Evolutionary conservation across 257 asterid genomes (phyloP).

Genomic region (Solanum okadae): DNA sequence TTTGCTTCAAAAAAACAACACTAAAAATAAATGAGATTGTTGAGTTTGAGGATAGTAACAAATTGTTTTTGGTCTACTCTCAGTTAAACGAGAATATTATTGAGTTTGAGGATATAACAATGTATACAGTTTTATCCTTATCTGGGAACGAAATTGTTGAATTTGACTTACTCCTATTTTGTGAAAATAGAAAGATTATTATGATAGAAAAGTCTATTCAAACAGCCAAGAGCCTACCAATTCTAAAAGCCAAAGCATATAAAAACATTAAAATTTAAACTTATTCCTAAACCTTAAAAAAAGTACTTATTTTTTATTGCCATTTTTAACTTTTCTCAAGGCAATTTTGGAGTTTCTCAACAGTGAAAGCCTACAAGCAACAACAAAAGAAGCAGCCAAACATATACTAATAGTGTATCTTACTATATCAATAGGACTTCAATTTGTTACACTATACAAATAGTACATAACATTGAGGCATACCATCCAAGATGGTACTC

Average conservation of each 20-base stretch:
- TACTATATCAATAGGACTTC: not conserved
- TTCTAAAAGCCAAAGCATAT: not conserved
- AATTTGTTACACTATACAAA: not conserved
- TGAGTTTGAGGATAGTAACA: not conserved
- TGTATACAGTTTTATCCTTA: too few species aligned
- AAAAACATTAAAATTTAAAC: not conserved
- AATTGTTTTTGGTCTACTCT: accelerated
- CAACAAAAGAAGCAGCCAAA: not conserved
- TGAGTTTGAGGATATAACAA: not conserved
- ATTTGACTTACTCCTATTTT: not conserved
- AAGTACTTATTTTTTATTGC: not conserved
- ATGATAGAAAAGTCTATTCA: accelerated
- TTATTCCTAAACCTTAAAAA: not conserved
- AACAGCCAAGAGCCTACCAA: not conserved
- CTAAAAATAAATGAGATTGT: not conserved
- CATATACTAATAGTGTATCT: not conserved
- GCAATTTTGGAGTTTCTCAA: not conserved
- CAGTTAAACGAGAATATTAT: too few species aligned
- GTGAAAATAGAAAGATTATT: not conserved
- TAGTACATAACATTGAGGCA: not conserved
- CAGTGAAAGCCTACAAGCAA: not conserved
- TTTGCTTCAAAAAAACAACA: not conserved
- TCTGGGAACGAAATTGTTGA: too few species aligned
- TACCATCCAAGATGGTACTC: not conserved
- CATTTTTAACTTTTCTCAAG: not conserved